phyloP scores from a whole-genome alignment of 352 stramenopile species.

The Phytophthora niederhauseri region DNA sequence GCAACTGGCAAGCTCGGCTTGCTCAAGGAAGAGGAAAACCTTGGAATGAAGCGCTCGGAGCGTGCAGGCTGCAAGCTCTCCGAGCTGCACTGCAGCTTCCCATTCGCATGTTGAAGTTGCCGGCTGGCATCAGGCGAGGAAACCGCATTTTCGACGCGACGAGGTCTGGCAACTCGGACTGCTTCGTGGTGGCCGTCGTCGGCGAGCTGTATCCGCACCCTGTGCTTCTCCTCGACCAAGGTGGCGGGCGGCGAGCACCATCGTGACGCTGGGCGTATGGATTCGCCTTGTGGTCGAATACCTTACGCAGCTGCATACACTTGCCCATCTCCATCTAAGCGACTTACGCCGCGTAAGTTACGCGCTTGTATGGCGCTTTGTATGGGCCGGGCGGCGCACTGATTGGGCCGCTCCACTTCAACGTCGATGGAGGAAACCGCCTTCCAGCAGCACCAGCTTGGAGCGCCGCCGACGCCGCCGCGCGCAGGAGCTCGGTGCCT shows the following conservation, averaged over 20 bases:
- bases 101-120: conserved; percentile 26
- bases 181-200: neutral
- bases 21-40: neutral
- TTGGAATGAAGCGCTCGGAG: conserved; percentile 2
- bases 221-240: too few relatives aligned
- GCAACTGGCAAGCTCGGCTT: neutral
- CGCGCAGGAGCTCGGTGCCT: too few relatives aligned
- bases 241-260: too few relatives aligned
- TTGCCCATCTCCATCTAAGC: conserved; percentile 10
- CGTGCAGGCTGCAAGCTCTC: too few relatives aligned
- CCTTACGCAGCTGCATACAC: neutral
- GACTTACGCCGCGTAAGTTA: too few relatives aligned
- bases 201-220: neutral
- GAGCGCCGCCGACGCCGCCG: neutral
- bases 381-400: neutral
- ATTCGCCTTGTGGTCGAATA: too few relatives aligned
- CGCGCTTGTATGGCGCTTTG: conserved; percentile 5
- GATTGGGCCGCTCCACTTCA: conserved; percentile 19
- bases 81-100: neutral
- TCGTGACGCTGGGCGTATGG: neutral
- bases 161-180: too few relatives aligned
- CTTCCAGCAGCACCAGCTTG: neutral
- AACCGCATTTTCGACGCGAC: neutral
- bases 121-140: neutral
- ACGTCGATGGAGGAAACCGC: neutral